phyloP scores from a whole-genome alignment of 257 asterid species.

The Solanum phureja region DNA sequence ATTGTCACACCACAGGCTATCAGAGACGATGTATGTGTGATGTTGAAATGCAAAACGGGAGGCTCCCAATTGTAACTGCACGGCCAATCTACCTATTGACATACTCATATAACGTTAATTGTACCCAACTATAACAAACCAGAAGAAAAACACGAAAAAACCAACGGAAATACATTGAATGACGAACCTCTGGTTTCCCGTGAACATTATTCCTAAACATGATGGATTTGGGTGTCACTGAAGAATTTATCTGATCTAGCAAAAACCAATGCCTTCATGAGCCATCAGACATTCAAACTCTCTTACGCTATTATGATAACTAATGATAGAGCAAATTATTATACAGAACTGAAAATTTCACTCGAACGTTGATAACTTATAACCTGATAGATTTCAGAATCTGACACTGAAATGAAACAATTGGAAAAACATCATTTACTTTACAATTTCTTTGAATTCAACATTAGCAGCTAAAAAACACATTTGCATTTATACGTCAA shows the following conservation, averaged over 20 bases:
- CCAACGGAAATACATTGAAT: not conserved
- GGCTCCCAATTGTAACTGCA: slow-evolving; percentile 27
- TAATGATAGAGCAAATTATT: not conserved
- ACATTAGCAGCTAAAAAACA: not conserved
- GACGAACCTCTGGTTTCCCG: slow-evolving; percentile 86
- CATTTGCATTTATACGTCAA: not conserved
- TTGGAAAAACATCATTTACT: not conserved
- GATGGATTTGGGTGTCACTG: slow-evolving; percentile 54
- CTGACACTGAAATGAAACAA: not conserved
- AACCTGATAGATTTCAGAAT: not conserved
- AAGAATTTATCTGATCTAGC: slow-evolving; percentile 74
- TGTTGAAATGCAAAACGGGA: slow-evolving; percentile 67
- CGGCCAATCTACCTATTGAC: slow-evolving; percentile 65
- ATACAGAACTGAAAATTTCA: not conserved
- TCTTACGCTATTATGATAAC: not conserved
- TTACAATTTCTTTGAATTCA: not conserved
- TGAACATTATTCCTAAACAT: slow-evolving; percentile 55
- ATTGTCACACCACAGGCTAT: slow-evolving; percentile 77
- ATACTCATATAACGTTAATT: not conserved
- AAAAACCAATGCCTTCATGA: slow-evolving; percentile 14
- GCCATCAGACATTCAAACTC: not conserved
- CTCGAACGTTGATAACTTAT: not conserved
- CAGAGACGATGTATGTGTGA: slow-evolving; percentile 85
- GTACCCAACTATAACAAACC: not conserved
- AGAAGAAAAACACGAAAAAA: not conserved